These are phyloP conservation scores for Candida tibetensis DNA, from an alignment of 805 yeast genomes.

Conservation along the genomic window DNA sequence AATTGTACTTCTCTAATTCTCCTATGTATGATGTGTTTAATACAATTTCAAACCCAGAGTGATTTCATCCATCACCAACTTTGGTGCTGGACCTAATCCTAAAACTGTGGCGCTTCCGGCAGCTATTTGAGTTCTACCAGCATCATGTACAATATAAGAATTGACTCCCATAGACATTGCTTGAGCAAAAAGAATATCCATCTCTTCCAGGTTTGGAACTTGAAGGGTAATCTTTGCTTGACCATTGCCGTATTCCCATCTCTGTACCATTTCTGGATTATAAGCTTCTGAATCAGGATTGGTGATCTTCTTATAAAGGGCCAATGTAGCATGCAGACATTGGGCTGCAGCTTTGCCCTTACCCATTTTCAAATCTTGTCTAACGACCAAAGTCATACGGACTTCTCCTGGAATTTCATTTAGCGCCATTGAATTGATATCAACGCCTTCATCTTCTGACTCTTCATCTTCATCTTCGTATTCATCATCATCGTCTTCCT, in stretches of 20 bases:
- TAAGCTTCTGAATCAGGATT: conserved; percentile 49
- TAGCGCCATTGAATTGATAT: conserved; percentile 56
- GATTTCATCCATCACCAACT: conserved; percentile 69
- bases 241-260: conserved; percentile 79
- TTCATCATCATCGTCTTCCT: conserved; percentile 14
- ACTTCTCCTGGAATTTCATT: conserved; percentile 76
- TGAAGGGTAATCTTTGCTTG: conserved; percentile 93
- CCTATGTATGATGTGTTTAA: too few species aligned
- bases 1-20: too few species aligned
- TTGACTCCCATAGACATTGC: conserved; percentile 80
- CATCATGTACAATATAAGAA: conserved; percentile 84
- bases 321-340: conserved; percentile 96
- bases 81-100: conserved; percentile 98
- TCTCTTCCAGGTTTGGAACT: conserved; percentile 61
- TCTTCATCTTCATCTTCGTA: conserved; percentile 37
- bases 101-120: conserved; percentile 94
- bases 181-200: conserved; percentile 74
- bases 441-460: conserved; percentile 51
- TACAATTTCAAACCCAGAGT: conserved; percentile 78
- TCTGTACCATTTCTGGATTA: conserved; percentile 58
- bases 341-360: conserved; percentile 98
- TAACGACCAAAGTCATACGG: conserved; percentile 80
- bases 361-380: conserved; percentile 87
- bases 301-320: conserved; percentile 71
- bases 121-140: conserved; percentile 96